Evolutionary conservation across 2,329 filamentous ascomycete species (phyloP), one percentile per base, ranked within the genome.

Genomic region (Monosporascus cannonballus): DNA sequence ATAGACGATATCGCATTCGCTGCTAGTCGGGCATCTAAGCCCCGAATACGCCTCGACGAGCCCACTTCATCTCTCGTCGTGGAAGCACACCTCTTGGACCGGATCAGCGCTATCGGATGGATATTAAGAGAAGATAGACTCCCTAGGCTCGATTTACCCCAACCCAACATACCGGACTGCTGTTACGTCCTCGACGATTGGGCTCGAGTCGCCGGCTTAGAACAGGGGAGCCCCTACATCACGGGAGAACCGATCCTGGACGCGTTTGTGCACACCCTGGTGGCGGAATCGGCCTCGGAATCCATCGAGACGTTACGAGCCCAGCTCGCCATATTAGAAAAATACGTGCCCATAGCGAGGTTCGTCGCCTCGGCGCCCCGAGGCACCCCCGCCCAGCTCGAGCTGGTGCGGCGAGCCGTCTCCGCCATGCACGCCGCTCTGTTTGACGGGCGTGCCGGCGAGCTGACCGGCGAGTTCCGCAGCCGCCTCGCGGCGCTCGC

Each of bases 391-490:
- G 24, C 37, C 20, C 56, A 52, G 56, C 9, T 58, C 11, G 42
- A 48, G 6, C 7, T 59, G 17, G 42, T 51, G 6, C 55, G 58
- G n/a, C 56, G 41, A 41, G 22, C 42, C 9, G 47, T 56, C 15
- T 52, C 49, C 37, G 14, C 56, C 5, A 48, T 39, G 24, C 57
- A 58, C 24, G 49, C 49, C 8, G 20, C 51, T 4, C 44, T 59
- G 27, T 59, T 59, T 49, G 51, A 38, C 9, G 39, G 36, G n/a
- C 53, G 51, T 14, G 51, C 38, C 18, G 57, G 57, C 24, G 48
- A 58, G 22, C 53, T 61, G 54, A 57, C 56, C 0, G 37, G 58
- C 22, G 56, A 55, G 22, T 61, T 59, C 15, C 47, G 57, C 24
- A 57, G 53, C 17, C 54, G 55, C 20, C 37, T 59, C 15, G 57